These are phyloP conservation scores for Suillus hirtellus DNA, from an alignment of 768 basidiomycete genomes.

Conservation along the genomic window DNA sequence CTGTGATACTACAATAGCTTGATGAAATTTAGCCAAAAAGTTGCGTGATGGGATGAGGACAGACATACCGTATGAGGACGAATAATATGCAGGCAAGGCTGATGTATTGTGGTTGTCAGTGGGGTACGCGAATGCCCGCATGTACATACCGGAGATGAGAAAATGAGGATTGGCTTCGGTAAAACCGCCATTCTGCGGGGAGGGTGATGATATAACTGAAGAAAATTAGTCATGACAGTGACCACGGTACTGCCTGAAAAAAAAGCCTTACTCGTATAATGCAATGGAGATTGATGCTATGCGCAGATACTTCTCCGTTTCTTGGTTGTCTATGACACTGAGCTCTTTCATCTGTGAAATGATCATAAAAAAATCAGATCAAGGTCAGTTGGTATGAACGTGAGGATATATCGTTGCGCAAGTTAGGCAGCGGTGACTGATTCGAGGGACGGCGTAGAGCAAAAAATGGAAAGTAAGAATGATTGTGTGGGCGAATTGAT, in stretches of 20 bases:
- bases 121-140: background rate
- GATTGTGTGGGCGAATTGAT: background rate
- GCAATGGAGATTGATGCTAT: constrained; percentile 39
- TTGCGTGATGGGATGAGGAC: background rate
- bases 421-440: background rate
- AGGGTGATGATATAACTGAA: constrained; percentile 34
- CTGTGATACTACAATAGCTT: constrained; percentile 44
- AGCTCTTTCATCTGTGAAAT: constrained; percentile 19
- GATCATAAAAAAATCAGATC: background rate
- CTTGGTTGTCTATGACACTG: background rate
- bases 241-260: background rate
- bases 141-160: constrained; percentile 29
- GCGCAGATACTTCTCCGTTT: constrained; percentile 34
- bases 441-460: background rate
- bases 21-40: background rate
- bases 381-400: background rate
- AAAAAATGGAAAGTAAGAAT: background rate
- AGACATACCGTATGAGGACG: constrained; percentile 32
- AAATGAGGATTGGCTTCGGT: constrained; percentile 29
- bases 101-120: background rate
- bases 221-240: constrained; percentile 1
- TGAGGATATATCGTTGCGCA: background rate
- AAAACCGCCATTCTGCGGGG: constrained; percentile 35
- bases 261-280: constrained; percentile 36
- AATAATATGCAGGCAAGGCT: constrained; percentile 35